Evolutionary conservation across 371 early-diverging fungal genomes (phyloP).

Genomic region (Batkoa obscura): DNA sequence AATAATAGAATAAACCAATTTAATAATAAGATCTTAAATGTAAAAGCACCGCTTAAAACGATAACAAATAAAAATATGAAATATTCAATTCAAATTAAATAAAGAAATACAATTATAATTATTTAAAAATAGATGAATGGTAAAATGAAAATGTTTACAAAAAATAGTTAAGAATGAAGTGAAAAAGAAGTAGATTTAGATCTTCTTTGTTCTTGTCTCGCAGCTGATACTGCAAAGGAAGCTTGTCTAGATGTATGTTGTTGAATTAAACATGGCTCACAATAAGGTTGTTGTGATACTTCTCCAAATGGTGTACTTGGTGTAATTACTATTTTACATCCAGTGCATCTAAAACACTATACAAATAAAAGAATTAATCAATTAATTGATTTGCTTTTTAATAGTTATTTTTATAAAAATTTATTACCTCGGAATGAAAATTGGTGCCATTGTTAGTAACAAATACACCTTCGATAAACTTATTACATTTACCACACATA

Average conservation of each 20-base stretch:
- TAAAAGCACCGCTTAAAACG: no score
- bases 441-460: conserved; percentile 7
- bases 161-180: no score
- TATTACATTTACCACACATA: background rate
- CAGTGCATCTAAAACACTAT: conserved; percentile 8
- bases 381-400: background rate
- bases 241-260: conserved; percentile 1
- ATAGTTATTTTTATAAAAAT: background rate
- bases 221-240: conserved; percentile 3
- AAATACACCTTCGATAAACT: conserved; percentile 2
- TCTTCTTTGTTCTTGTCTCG: background rate
- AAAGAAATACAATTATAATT: no score
- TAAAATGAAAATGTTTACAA: no score
- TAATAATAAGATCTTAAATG: no score
- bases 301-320: conserved; percentile 9
- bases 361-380: no score
- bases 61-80: no score
- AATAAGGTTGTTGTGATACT: conserved; percentile 8
- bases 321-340: conserved; percentile 4
- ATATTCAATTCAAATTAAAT: no score
- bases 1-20: no score
- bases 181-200: background rate
- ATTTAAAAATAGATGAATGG: no score
- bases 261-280: conserved; percentile 9
- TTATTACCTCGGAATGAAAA: conserved; percentile 10